Conservation (phyloP, 1,139 yeast species). For the Scheffersomyces segobiensis region DNA sequence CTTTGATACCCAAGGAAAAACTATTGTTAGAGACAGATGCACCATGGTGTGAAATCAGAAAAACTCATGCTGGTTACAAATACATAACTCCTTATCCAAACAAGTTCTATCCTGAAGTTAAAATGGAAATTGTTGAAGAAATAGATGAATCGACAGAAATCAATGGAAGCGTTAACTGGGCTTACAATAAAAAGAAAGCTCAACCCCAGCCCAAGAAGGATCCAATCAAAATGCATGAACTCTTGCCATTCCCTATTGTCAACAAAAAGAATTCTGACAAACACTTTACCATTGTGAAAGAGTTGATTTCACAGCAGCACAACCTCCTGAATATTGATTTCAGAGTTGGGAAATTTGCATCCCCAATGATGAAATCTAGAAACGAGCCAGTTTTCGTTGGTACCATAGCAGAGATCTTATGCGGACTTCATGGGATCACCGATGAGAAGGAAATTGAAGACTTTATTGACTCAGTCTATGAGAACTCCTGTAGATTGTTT, state of each 20-base stretch:
- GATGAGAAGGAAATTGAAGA: constrained; percentile 49
- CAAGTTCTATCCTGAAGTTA: constrained; percentile 49
- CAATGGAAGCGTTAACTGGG: not conserved
- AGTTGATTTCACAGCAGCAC: constrained; percentile 10
- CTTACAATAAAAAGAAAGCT: constrained; percentile 6
- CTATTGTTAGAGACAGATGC: constrained; percentile 92
- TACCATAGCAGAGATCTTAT: constrained; percentile 75
- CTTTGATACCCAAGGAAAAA: constrained; percentile 62
- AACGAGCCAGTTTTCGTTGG: constrained; percentile 91
- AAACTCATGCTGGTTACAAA: constrained; percentile 73
- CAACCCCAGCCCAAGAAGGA: constrained; percentile 10
- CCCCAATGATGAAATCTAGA: constrained; percentile 74
- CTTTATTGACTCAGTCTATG: constrained; percentile 63
- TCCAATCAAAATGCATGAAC: constrained; percentile 38
- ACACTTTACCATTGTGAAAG: constrained; percentile 11
- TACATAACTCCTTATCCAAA: constrained; percentile 56
- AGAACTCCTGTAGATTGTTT: constrained; percentile 63
- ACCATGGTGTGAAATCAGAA: constrained; percentile 96
- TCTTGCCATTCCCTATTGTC: constrained; percentile 60
- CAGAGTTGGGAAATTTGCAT: constrained; percentile 31
- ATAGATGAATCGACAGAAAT: not conserved
- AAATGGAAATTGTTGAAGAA: constrained; percentile 9
- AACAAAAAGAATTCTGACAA: constrained; percentile 62
- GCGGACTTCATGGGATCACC: constrained; percentile 43
- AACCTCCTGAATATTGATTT: constrained; percentile 10